Base-by-base conservation (phyloP, 2,329 filamentous ascomycete species). In the Aspergillus versicolor region DNA sequence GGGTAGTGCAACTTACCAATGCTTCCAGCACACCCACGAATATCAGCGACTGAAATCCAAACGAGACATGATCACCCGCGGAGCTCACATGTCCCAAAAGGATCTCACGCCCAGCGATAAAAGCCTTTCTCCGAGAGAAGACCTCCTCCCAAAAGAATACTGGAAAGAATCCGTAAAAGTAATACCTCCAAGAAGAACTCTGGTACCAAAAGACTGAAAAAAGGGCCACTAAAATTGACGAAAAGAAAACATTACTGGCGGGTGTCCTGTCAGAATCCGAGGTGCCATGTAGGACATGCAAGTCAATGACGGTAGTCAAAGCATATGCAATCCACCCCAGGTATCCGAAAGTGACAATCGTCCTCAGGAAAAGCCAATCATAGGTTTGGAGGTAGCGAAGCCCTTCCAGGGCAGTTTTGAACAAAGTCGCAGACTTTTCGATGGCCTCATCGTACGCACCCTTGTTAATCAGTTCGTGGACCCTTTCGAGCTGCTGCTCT, bases 131-230 rank as follows among this genome's bases (percentile, higher is more conserved):
- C 27, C 89, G 85, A 3, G 90, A 90, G 73, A 88, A 93, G 0
- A 97, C 90, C 68, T 97, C 92, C 73, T 97, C 93, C 94, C 94
- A 99, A 77, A 99, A 97, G 56, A 91, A 84, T 2, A 96, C 87
- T 0, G 94, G 94, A 73, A 99, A 99, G 65, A 95, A 84, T 0
- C 88, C 90, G 71, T 99, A 99, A 2, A 86, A 84, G 68, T 97
- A 99, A 73, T 99, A 99, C 2, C 90, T 88, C 56, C 81, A 71
- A 0, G 93, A 89, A 2, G 92, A 96, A 44, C 86, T 84, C 45
- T 95, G 93, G 56, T 91, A 79, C 57, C 89, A 79, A 54, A 99
- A 89, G 0, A 91, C 86, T 6, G 91, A 88, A 67, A 89, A 97
- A 12, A 97, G 75, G 1, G 80, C 81, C 22, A 89, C 82, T n/a